phyloP scores from a whole-genome alignment of 352 stramenopile genomes.

The Globisporangium radiosum region DNA sequence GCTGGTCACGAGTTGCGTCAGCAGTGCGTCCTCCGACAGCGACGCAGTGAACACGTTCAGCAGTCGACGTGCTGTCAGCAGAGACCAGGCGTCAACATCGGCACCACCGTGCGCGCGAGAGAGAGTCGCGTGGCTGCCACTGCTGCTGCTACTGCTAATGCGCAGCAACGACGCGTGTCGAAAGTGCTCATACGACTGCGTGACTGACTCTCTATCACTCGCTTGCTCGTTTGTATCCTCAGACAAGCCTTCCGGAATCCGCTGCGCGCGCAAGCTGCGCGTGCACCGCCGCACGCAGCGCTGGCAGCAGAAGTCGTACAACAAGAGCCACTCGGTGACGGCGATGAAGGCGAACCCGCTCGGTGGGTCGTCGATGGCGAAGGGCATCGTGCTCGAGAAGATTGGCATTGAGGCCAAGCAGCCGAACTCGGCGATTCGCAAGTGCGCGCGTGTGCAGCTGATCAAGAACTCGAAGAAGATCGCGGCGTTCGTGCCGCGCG shows the following conservation, averaged over 20 bases:
- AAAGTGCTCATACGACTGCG: no score
- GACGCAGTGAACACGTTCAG: no score
- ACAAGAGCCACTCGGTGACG: constrained; percentile 99
- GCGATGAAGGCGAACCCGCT: constrained; percentile 99
- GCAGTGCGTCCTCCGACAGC: no score
- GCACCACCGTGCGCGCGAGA: background rate
- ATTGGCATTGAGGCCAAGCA: constrained; percentile 99
- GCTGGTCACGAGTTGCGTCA: no score
- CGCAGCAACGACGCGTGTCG: no score
- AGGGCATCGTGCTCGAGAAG: constrained; percentile 99
- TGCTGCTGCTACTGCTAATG: no score
- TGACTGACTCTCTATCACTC: background rate
- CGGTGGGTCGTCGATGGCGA: constrained; percentile 99
- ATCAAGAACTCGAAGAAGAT: constrained; percentile 99
- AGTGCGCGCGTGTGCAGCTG: constrained; percentile 99
- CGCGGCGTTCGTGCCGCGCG: constrained; percentile 98
- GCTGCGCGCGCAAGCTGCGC: constrained; percentile 98
- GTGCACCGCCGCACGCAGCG: constrained; percentile 97
- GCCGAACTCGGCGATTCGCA: constrained; percentile 99
- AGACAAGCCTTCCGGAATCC: constrained; percentile 99
- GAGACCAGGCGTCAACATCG: no score
- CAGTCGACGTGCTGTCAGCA: no score
- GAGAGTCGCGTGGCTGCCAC: background rate
- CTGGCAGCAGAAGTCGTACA: constrained; percentile 98
- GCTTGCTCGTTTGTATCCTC: constrained; percentile 3